Evolutionary conservation across 2,329 filamentous ascomycete species (phyloP).

Genomic region (Ophiostoma australiae): DNA sequence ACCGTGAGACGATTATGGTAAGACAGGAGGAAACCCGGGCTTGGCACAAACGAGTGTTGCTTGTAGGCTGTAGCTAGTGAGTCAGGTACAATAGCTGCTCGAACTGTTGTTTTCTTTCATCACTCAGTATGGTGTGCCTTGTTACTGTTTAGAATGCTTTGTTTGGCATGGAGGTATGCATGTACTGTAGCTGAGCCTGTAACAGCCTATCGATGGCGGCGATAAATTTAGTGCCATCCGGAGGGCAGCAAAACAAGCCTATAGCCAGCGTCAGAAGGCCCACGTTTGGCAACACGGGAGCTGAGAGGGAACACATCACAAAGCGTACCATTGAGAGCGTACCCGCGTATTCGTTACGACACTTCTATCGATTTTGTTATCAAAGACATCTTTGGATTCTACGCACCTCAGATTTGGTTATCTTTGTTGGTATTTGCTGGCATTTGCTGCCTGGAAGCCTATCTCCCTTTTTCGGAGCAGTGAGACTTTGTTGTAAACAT

Average conservation of each 20-base stretch:
- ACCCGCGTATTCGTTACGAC: not conserved
- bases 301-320: not conserved
- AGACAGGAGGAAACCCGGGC: not conserved
- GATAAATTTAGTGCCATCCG: not conserved
- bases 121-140: not conserved
- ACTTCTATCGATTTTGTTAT: not conserved
- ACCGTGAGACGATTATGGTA: constrained; percentile 8
- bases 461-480: constrained; percentile 2
- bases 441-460: not conserved
- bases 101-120: not conserved
- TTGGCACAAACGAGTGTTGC: not conserved
- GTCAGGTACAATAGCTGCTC: not conserved
- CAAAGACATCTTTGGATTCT: not conserved
- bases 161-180: not conserved
- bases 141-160: not conserved
- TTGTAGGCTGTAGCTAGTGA: not conserved
- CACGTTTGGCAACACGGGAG: not conserved
- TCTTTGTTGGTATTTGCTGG: not conserved
- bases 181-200: not conserved
- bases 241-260: not conserved
- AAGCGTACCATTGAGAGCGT: not conserved
- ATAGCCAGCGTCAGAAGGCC: not conserved
- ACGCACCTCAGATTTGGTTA: not conserved
- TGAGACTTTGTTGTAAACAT: constrained; percentile 7
- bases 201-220: not conserved